A percentile compares a stretch with the other conserved stretches of the same genome.
Conservation (phyloP, 768 basidiomycete species). For the Termitomyces sp. region DNA sequence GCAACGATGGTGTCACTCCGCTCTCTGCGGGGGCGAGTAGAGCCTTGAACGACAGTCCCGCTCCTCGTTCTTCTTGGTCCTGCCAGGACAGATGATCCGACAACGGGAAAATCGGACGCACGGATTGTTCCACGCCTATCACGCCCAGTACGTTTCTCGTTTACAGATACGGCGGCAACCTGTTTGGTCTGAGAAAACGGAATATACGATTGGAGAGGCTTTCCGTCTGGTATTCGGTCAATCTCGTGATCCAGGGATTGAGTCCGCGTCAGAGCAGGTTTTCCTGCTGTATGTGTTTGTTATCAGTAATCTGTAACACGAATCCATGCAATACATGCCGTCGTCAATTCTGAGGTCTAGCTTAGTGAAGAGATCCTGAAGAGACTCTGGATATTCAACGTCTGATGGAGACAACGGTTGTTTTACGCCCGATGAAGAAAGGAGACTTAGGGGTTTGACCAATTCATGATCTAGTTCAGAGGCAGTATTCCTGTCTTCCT, state of each 20-base stretch:
- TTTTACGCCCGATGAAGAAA: background rate
- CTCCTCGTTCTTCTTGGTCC: constrained; percentile 39
- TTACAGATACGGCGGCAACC: background rate
- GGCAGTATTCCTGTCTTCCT: background rate
- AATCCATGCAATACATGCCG: constrained; percentile 1
- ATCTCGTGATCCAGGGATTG: constrained; percentile 11
- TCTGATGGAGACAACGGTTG: background rate
- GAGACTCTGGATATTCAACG: background rate
- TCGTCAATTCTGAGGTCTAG: constrained; percentile 11
- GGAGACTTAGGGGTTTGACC: background rate
- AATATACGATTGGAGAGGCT: constrained; percentile 7
- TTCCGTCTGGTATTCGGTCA: background rate
- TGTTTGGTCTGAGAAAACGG: constrained; percentile 6
- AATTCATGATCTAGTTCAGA: background rate
- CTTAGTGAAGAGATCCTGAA: constrained; percentile 14
- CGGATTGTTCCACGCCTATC: constrained; percentile 45
- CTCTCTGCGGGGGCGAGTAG: constrained; percentile 13
- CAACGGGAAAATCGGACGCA: constrained; percentile 35
- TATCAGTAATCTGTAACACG: background rate
- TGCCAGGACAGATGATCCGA: constrained; percentile 2
- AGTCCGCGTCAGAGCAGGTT: constrained; percentile 1
- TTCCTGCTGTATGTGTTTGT: background rate
- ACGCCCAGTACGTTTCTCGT: constrained; percentile 15
- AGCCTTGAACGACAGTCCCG: constrained; percentile 35
- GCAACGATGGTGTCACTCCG: constrained; percentile 17